Evolutionary conservation across 768 basidiomycete species (phyloP).

Genomic region (Hygrophoropsis aurantiaca): DNA sequence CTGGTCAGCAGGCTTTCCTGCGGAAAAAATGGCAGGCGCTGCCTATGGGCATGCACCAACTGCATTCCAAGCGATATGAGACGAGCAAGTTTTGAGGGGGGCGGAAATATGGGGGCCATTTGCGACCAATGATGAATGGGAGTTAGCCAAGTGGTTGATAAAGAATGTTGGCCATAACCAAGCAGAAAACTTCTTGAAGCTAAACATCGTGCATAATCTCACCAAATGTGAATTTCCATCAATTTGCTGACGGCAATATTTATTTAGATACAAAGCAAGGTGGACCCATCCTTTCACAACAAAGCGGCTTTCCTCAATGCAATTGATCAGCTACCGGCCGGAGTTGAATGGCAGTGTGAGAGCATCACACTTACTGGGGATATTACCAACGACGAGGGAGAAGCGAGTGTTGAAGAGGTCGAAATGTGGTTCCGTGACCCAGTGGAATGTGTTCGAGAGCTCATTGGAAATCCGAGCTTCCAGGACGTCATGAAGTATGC

Average conservation of each 20-base stretch:
- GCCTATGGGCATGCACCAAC: neutral
- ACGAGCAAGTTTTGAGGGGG: neutral
- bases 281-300: slow-evolving; percentile 23
- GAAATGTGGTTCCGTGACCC: slow-evolving; percentile 31
- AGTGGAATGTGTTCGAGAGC: slow-evolving; percentile 26
- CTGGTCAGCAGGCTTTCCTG: neutral
- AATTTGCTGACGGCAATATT: too few relatives aligned
- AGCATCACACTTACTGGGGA: slow-evolving; percentile 19
- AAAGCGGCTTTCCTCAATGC: slow-evolving; percentile 17
- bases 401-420: slow-evolving; percentile 9
- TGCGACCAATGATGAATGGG: slow-evolving; percentile 30
- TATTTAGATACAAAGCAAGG: slow-evolving; percentile 1
- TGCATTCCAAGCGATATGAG: neutral
- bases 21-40: neutral
- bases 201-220: slow-evolving; percentile 24
- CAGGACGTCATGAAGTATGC: slow-evolving; percentile 3
- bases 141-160: slow-evolving; percentile 33
- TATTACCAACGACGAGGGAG: slow-evolving; percentile 6
- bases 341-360: slow-evolving; percentile 21
- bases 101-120: slow-evolving; percentile 19
- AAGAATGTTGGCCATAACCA: slow-evolving; percentile 25
- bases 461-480: slow-evolving; percentile 29
- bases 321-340: slow-evolving; percentile 18
- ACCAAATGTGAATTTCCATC: too few relatives aligned
- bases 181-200: slow-evolving; percentile 32